Percentiles rank a stretch among this genome's conserved stretches.
phyloP scores from a whole-genome alignment of 495 filamentous ascomycete genomes.

The Annulohypoxylon bovei region DNA sequence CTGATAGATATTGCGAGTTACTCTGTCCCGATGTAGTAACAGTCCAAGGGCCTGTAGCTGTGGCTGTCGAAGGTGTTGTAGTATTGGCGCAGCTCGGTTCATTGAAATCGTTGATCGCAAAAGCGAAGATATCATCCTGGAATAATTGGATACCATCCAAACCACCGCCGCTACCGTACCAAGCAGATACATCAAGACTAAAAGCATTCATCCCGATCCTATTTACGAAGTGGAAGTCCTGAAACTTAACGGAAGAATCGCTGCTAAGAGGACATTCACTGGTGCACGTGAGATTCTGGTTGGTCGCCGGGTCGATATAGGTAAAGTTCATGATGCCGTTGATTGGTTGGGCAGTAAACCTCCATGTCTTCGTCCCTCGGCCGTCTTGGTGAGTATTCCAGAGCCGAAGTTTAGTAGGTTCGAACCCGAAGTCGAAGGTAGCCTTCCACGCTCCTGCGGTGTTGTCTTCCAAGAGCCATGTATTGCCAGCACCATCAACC shows the following conservation, averaged over 20 bases:
- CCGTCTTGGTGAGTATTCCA: constrained; percentile 90
- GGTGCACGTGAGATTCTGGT: constrained; percentile 74
- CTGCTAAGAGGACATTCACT: constrained; percentile 80
- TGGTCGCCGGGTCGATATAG: constrained; percentile 78
- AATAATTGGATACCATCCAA: constrained; percentile 91
- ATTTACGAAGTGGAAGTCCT: constrained; percentile 94
- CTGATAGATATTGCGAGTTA: constrained; percentile 79
- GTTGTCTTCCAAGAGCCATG: constrained; percentile 86
- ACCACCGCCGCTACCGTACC: constrained; percentile 88
- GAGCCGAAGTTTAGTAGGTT: constrained; percentile 84
- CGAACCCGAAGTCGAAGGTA: constrained; percentile 80
- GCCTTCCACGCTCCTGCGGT: constrained; percentile 86
- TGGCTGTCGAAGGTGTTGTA: constrained; percentile 70
- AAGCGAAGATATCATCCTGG: constrained; percentile 84
- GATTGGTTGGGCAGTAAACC: constrained; percentile 81
- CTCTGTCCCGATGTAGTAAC: constrained; percentile 68
- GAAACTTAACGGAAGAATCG: constrained; percentile 68
- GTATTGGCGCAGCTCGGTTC: constrained; percentile 82
- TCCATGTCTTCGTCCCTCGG: constrained; percentile 85
- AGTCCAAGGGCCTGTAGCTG: constrained; percentile 76
- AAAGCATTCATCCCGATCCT: constrained; percentile 88
- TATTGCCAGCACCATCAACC: constrained; percentile 71
- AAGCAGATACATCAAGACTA: constrained; percentile 82
- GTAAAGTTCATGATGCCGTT: constrained; percentile 97
- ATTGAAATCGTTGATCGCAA: constrained; percentile 87